Percentiles rank a stretch among this genome's conserved stretches.
These are phyloP conservation scores for Tylopilus intermedius DNA, from an alignment of 768 basidiomycete genomes.

Conservation along the genomic window DNA sequence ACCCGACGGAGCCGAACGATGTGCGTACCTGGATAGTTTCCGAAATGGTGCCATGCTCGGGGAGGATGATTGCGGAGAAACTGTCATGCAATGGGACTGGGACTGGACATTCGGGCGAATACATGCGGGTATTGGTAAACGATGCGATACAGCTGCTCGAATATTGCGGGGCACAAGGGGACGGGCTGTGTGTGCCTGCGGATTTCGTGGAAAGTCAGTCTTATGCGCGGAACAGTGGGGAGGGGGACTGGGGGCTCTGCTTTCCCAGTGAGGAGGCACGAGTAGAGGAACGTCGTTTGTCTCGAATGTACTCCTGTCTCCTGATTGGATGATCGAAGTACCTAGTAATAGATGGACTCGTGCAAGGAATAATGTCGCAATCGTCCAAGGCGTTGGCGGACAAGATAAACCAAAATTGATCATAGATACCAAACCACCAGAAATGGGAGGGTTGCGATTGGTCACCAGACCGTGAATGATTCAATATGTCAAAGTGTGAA, in stretches of 20 bases:
- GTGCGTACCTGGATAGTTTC: conserved; percentile 49
- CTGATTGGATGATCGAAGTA: no score
- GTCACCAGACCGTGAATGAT: no score
- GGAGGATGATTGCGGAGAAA: conserved; percentile 64
- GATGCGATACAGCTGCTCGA: conserved; percentile 45
- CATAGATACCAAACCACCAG: no score
- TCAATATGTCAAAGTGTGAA: not conserved
- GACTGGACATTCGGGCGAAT: conserved; percentile 28
- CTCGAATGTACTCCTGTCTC: no score
- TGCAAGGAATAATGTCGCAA: no score
- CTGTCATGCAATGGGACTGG: conserved; percentile 38
- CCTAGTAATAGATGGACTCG: no score
- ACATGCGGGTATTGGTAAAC: conserved; percentile 69
- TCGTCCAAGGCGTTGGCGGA: no score
- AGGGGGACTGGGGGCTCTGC: conserved; percentile 65
- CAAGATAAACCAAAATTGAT: no score
- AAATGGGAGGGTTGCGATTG: no score
- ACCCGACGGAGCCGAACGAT: conserved; percentile 9
- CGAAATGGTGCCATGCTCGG: no score
- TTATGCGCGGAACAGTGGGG: conserved; percentile 61
- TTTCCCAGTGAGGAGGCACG: conserved; percentile 9
- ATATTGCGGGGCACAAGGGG: conserved; percentile 47
- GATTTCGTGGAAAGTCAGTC: conserved; percentile 64
- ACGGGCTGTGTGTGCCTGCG: conserved; percentile 59
- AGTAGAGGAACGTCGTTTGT: not conserved